Conservation (phyloP, 352 stramenopile genomes). For the Globisporangium carolinianum region DNA sequence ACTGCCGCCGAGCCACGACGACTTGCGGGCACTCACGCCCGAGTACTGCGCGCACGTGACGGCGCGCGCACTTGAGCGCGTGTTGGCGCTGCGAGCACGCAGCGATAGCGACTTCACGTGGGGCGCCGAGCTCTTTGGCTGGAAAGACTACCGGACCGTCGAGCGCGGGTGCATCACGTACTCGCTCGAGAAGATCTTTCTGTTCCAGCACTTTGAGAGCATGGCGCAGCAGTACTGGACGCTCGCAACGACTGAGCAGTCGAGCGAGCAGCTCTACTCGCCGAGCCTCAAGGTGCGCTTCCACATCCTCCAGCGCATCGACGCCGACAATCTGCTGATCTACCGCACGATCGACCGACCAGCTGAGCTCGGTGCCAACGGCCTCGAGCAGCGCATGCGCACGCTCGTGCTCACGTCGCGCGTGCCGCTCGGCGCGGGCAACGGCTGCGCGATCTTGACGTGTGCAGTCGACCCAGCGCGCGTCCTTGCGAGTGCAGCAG, state of each 20-base stretch:
- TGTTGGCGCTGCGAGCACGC: neutral
- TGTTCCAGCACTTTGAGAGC: neutral
- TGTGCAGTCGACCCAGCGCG: conserved; percentile 8
- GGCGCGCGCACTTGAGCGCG: neutral
- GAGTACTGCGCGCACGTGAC: conserved; percentile 12
- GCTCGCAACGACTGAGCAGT: neutral
- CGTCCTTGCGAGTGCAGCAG: conserved; percentile 1
- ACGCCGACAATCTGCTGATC: conserved; percentile 12
- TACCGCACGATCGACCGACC: conserved; percentile 14
- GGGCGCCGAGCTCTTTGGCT: conserved; percentile 13
- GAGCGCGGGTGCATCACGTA: conserved; percentile 7
- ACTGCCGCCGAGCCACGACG: neutral
- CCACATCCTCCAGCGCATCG: conserved; percentile 11
- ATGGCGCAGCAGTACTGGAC: conserved; percentile 9
- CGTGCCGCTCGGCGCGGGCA: neutral
- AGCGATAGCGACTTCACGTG: conserved; percentile 4
- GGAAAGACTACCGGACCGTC: conserved; percentile 8
- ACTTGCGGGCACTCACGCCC: neutral
- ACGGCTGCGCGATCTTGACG: conserved; percentile 6
- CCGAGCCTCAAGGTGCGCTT: conserved; percentile 12
- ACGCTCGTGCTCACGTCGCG: conserved; percentile 10
- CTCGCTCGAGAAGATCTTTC: conserved; percentile 14
- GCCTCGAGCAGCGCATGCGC: conserved; percentile 9
- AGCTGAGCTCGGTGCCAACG: neutral
- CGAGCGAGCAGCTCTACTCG: conserved; percentile 6